Base-by-base conservation (phyloP, 192 early-diverging fungal genomes). In the Jimgerdemannia flammicorona region DNA sequence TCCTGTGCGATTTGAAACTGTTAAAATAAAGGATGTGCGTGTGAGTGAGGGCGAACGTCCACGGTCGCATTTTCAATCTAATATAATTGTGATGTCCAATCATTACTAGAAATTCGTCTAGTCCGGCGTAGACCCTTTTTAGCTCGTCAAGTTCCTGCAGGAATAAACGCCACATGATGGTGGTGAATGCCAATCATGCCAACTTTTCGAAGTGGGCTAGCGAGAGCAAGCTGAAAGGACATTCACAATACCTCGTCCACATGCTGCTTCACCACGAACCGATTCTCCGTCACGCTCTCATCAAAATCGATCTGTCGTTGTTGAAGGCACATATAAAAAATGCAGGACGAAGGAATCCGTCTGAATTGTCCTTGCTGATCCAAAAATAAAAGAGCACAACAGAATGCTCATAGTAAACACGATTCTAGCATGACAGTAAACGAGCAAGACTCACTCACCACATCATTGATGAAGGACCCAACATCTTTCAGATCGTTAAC, bases 241-340 rank as follows among this genome's bases (percentile, higher is more conserved):
- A 29, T 29, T 29, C 29, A 29, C 29, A 29, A 29, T 29, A 80
- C 83, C 44, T 77, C 77, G 43, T 86, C 83, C 10, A 87, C 75
- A 19, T 85, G 84, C 10, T 77, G 73, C 49, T 91, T 91, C 4
- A 95, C 86, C 2, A 91, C 83, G 29, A 92, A 72, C 3, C 89
- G 79, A 10, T 76, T 83, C 68, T 93, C 92, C 18, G 72, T 76
- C 8, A 76, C 64, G 39, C 91, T 92, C n/a, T 80, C 82, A n/a
- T 92, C 88, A 80, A 93, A 95, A 72, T 94, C 91, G 40, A 94
- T 81, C 93, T 93, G 41, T 9, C 43, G 4, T 39, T 40, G 8
- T 18, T 42, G 6, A 6, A n/a, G n/a, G n/a, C n/a, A 3, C 49
- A 69, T 70, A 4, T 65, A 4, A 43, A n/a, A 17, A 49, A n/a